Evolutionary conservation across 164 flowering plant genomes (phyloP), one percentile per base, ranked within the genome.

Genomic region (Nymphaea colorata): DNA sequence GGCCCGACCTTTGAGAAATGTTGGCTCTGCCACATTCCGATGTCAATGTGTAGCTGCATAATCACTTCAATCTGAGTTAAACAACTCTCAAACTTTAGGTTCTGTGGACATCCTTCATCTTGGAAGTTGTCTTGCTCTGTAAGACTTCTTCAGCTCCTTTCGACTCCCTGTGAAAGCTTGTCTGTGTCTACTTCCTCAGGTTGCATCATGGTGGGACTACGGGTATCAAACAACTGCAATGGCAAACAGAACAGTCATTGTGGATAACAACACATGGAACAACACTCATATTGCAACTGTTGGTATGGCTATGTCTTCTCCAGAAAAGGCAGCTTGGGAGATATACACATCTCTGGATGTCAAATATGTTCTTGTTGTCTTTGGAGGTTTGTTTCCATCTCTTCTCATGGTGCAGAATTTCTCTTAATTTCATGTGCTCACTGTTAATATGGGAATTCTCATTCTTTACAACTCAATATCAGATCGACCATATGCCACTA

Each of bases 141-240:
- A 25, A 25, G 36, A 25, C 36, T 1, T 25, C 1, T 25, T 25
- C 36, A 25, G 36, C 36, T 25, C 1, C 36, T 25, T 25, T 25
- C 1, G 36, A 25, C 36, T 25, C 36, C 25, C 0, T 12, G 41
- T 61, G 36, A 47, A 67, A 63, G 18, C 69, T 68, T 64, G 55
- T 43, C 45, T 14, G 45, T 45, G 64, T 12, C 25, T 66, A 25
- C 67, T 59, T 43, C 74, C 83, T 74, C 81, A 95, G 99, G 98
- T 95, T 83, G 98, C 98, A 65, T 92, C 98, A 60, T 92, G 99
- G 99, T 95, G 99, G 99, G 99, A 92, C 69, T 92, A 95, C 74
- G 99, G 99, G 64, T 95, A 95, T 73, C 99, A 95, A 80, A 95
- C 97, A 66, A 92, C 99, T 67, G 99, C 99, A 8, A 95, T 95